phyloP scores from a whole-genome alignment of 768 basidiomycete species.

The Fistulinella prunicolor region DNA sequence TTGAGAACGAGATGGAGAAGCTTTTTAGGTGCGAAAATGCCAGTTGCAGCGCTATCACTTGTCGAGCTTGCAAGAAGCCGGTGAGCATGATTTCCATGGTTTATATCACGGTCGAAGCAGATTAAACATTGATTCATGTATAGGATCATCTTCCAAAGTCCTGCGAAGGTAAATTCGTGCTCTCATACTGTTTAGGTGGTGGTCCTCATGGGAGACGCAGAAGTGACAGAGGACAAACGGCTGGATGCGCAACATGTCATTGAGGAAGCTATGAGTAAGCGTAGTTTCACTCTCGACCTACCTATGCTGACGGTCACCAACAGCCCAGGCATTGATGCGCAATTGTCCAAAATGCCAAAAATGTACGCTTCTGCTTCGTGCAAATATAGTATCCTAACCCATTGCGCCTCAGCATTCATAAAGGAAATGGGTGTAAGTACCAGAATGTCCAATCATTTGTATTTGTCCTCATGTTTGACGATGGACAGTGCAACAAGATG shows the following conservation, averaged over 20 bases:
- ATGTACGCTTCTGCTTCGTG: slow-evolving; percentile 41
- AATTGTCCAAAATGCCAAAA: slow-evolving; percentile 86
- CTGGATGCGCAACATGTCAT: slow-evolving; percentile 73
- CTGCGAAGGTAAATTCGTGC: slow-evolving; percentile 56
- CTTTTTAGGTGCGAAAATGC: slow-evolving; percentile 55
- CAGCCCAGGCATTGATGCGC: slow-evolving; percentile 79
- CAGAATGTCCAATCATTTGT: background rate
- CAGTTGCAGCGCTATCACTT: slow-evolving; percentile 74
- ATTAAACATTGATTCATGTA: background rate
- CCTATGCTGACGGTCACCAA: slow-evolving; percentile 3
- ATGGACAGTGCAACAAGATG: slow-evolving; percentile 94
- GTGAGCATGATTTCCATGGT: too few relatives aligned
- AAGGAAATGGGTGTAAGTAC: slow-evolving; percentile 70
- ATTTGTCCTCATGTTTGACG: too few relatives aligned
- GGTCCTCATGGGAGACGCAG: slow-evolving; percentile 35
- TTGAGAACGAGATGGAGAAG: slow-evolving; percentile 65
- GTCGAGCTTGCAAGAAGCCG: slow-evolving; percentile 72
- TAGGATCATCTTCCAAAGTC: slow-evolving; percentile 81
- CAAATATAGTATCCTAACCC: background rate
- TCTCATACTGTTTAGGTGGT: background rate
- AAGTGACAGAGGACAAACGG: slow-evolving; percentile 71
- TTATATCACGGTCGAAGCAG: background rate
- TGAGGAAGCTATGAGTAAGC: slow-evolving; percentile 89
- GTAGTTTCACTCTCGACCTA: slow-evolving; percentile 16
- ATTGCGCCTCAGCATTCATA: slow-evolving; percentile 57